Evolutionary conservation across 2,329 filamentous ascomycete species (phyloP), one percentile per base, ranked within the genome.

Genomic region (Diaporthe australafricana): DNA sequence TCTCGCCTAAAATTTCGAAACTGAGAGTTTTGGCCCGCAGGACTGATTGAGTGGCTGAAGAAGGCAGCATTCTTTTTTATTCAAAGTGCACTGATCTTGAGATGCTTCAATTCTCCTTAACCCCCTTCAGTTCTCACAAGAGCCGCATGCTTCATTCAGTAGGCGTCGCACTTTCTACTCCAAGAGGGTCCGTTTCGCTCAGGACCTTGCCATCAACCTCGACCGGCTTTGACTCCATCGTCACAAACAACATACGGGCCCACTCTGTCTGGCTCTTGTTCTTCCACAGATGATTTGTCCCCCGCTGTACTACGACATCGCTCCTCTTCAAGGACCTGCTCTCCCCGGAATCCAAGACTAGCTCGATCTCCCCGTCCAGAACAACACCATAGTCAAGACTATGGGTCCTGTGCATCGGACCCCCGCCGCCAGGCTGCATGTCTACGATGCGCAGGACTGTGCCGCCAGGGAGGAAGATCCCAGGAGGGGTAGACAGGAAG

Each of bases 361-460:
- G 80, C 75, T 87, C 85, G 50, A 88, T 76, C 75, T 83, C 80
- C 0, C 87, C 87, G 70, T 87, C 85, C 4, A 88, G 74, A 14
- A 88, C 83, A 22, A 87, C 80, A 0, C 86, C 86, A 71, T 85
- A 87, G 74, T 87, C 86, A 1, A 88, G 77, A 56, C 81, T 84
- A 56, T 84, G 79, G 0, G 86, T 87, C 6, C 86, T 81, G 73
- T 88, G 85, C 74, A 77, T 75, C 2, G 69, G 63, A 3, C 67
- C 68, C 60, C 60, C 40, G 2, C 50, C 55, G 1, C 69, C 74
- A 0, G 76, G 76, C 17, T 17, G 30, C 56, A 77, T 71, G 70
- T 77, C 75, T 3, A 77, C 72, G 14, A 74, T 57, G 11, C 75
- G 72, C 20, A 74, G 63, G 6, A 75, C 75, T 1, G 66, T 73